These are phyloP conservation scores for Eremochloa ophiuroides DNA, from an alignment of 176 grass and related monocot genomes.

Conservation along the genomic window DNA sequence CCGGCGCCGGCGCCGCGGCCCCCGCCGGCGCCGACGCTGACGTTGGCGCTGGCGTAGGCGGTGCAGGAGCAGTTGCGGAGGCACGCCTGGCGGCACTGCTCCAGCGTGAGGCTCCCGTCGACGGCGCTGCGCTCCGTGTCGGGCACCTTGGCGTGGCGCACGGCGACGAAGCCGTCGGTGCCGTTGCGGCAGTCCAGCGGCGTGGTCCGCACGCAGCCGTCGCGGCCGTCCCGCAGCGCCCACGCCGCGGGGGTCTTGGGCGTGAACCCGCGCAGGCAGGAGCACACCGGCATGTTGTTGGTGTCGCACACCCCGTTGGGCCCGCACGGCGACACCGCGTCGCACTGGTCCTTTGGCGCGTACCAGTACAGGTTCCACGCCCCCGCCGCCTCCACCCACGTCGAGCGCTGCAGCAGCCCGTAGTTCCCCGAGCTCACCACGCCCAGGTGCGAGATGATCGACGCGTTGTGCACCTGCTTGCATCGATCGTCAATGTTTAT, in stretches of 20 bases:
- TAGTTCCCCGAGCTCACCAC: slow-evolving; percentile 29
- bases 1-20: background rate
- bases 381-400: slow-evolving; percentile 38
- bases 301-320: slow-evolving; percentile 50
- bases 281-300: slow-evolving; percentile 36
- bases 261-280: slow-evolving; percentile 43
- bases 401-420: slow-evolving; percentile 46
- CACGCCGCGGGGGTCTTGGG: slow-evolving; percentile 28
- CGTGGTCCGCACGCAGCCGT: slow-evolving; percentile 43
- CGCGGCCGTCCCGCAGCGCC: slow-evolving; percentile 39
- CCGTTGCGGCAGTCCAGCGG: slow-evolving; percentile 34
- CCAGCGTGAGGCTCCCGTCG: slow-evolving; percentile 30
- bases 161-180: slow-evolving; percentile 41
- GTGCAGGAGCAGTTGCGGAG: slow-evolving; percentile 58
- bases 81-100: slow-evolving; percentile 38
- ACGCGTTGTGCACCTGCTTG: slow-evolving; percentile 29
- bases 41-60: slow-evolving; percentile 48
- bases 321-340: slow-evolving; percentile 47
- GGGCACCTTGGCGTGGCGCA: slow-evolving; percentile 56
- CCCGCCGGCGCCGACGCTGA: slow-evolving; percentile 17
- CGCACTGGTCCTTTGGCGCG: slow-evolving; percentile 60
- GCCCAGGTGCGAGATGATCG: slow-evolving; percentile 42
- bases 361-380: slow-evolving; percentile 54
- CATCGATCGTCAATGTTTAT: no score
- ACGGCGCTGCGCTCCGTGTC: slow-evolving; percentile 41